Conservation (phyloP, 176 grass and related monocot species). For the Oryza meridionalis region DNA sequence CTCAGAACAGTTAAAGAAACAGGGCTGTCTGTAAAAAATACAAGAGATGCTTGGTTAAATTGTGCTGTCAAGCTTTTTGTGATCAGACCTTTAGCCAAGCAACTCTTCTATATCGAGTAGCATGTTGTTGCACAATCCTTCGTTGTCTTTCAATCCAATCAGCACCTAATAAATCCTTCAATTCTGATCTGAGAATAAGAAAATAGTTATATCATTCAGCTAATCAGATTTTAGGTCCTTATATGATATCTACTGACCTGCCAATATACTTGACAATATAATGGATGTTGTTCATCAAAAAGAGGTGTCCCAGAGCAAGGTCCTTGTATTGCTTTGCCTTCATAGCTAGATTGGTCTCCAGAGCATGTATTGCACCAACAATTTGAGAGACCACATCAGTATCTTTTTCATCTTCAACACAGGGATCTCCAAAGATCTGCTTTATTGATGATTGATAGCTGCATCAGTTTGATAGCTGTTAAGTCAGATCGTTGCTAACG, state of each 20-base stretch:
- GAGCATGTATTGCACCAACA: conserved; percentile 51
- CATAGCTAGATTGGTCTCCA: conserved; percentile 62
- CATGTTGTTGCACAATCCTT: conserved; percentile 71
- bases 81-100: conserved; percentile 73
- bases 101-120: conserved; percentile 64
- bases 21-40: conserved; percentile 1
- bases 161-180: conserved; percentile 62
- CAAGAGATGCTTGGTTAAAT: conserved; percentile 2
- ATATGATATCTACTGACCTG: conserved; percentile 42
- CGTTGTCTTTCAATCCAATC: conserved; percentile 73
- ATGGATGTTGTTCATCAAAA: conserved; percentile 83
- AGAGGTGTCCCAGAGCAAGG: conserved; percentile 49
- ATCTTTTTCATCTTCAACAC: conserved; percentile 43
- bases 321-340: conserved; percentile 67
- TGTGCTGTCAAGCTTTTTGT: conserved; percentile 10
- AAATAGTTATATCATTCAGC: conserved; percentile 31
- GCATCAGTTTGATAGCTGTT: conserved; percentile 23
- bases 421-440: conserved; percentile 49
- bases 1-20: neutral
- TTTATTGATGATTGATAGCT: conserved; percentile 62
- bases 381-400: conserved; percentile 50
- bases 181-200: conserved; percentile 54
- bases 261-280: conserved; percentile 67
- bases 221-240: neutral
- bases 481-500: neutral